phyloP scores from a whole-genome alignment of 306 rosid species.

The Cucumis hystrix region DNA sequence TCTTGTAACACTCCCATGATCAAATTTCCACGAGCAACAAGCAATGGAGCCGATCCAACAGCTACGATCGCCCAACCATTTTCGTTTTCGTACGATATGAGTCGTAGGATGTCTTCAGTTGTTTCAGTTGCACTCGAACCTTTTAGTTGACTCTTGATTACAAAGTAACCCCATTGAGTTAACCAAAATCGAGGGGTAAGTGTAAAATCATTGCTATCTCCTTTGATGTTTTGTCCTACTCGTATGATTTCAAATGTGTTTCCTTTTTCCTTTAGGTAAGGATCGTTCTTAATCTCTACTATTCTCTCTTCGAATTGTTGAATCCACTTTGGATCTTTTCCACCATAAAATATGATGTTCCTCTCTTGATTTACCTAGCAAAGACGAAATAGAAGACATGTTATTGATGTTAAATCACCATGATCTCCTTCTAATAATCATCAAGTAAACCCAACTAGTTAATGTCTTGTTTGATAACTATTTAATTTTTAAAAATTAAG shows the following conservation, averaged over 20 bases:
- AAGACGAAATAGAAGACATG: background rate
- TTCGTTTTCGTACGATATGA: background rate
- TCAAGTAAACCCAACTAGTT: too few relatives aligned
- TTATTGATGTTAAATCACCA: too few relatives aligned
- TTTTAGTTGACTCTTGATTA: background rate
- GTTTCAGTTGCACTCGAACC: background rate
- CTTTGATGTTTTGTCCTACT: background rate
- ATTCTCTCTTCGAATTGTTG: background rate
- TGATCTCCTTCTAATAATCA: too few relatives aligned
- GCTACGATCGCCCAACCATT: conserved; percentile 1
- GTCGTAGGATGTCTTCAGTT: background rate
- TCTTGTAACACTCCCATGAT: background rate
- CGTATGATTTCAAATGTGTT: background rate
- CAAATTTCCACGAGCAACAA: background rate
- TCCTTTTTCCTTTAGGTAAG: background rate
- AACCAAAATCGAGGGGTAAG: background rate
- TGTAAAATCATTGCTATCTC: background rate
- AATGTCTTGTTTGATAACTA: too few relatives aligned
- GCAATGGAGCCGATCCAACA: background rate
- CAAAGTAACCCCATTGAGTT: background rate
- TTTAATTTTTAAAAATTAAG: too few relatives aligned
- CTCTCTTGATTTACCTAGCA: background rate
- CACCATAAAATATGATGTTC: background rate
- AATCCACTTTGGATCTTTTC: background rate
- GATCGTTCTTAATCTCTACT: background rate